phyloP scores from a whole-genome alignment of 805 yeast species.

The Wickerhamomyces chambardii region DNA sequence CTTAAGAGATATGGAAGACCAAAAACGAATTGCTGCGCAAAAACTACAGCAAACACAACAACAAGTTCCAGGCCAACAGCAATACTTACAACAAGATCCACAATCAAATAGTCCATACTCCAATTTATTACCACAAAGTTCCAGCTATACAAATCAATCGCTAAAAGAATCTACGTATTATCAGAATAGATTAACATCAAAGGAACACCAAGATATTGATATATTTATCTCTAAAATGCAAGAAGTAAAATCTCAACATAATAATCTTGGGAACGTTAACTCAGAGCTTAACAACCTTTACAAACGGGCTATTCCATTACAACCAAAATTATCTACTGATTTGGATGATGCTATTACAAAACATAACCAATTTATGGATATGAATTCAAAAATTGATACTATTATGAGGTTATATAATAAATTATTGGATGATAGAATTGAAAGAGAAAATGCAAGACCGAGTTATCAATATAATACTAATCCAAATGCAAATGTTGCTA shows the following conservation, averaged over 20 bases:
- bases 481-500: too few relatives aligned
- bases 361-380: constrained; percentile 57
- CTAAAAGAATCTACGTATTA: constrained; percentile 18
- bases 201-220: constrained; percentile 64
- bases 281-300: constrained; percentile 48
- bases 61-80: not conserved
- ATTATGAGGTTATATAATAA: constrained; percentile 71
- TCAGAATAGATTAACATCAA: constrained; percentile 32
- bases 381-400: constrained; percentile 72
- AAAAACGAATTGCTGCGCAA: constrained; percentile 10
- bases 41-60: too few relatives aligned
- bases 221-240: constrained; percentile 62
- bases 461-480: not conserved
- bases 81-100: not conserved
- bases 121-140: constrained; percentile 7
- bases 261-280: constrained; percentile 25
- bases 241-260: constrained; percentile 23
- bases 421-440: constrained; percentile 49
- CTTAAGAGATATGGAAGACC: constrained; percentile 56
- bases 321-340: constrained; percentile 62
- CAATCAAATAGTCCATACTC: constrained; percentile 6
- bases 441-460: constrained; percentile 18
- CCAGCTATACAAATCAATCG: not conserved
- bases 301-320: constrained; percentile 45
- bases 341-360: constrained; percentile 48